Base-by-base conservation (phyloP, 2,329 filamentous ascomycete species). In the Fusarium penzigii region DNA sequence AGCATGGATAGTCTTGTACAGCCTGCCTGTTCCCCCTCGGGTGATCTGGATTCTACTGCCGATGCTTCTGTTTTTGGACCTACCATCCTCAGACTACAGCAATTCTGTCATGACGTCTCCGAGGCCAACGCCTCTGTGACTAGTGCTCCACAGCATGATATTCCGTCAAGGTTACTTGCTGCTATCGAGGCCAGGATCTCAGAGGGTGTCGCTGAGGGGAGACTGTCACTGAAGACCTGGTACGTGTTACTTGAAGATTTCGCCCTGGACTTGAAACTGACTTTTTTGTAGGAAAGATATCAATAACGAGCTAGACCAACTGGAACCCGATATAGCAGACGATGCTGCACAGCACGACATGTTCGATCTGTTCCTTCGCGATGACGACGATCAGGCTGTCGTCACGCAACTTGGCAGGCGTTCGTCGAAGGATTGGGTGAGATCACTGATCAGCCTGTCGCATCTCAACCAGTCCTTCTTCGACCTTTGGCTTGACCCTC, bases 161-260 rank as follows among this genome's bases (percentile, higher is more conserved):
- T 72, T 17, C 65, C 70, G 0, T 52, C 49, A 9, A 52, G 55
- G 1, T 41, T 72, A 6, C 54, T 71, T 25, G 55, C 57, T 7
- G 56, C 64, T n/a, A 52, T 72, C 6, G 61, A 64, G 6, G 56
- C 58, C 5, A 57, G 55, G 0, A 59, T 73, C 16, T 53, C 67
- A 8, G 47, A 59, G 16, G 68, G 69, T 2, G 25, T 62, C 6
- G 44, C 54, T 5, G 50, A 57, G 29, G 68, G 65, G 13, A 61
- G 49, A 38, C 55, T 70, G 5, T 62, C 70, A 3, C 58, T 74
- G 1, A 60, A 55, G 29, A 71, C 70, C 39, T 74, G 72, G 70
- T 71, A 65, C 42, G 67, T 51, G 29, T 32, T 4, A 11, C 32
- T 12, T 36, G 7, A 32, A 32, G 29, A 11, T 32, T 7, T 6